A percentile compares a stretch with the other conserved stretches of the same genome.
Conservation (phyloP, 2,329 filamentous ascomycete genomes). For the Aspergillaceae sp. region DNA sequence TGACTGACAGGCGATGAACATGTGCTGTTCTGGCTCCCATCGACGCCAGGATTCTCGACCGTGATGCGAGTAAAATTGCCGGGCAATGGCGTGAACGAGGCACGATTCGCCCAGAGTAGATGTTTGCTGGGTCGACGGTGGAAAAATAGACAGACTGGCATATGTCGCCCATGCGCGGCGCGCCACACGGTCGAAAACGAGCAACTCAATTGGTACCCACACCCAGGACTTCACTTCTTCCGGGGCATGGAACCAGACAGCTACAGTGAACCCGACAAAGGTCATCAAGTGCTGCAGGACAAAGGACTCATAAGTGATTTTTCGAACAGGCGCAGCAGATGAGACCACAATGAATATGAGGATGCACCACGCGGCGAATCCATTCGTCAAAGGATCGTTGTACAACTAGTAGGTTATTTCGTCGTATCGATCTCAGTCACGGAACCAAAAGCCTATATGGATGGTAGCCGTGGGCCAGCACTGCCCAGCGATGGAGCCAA, state of each 20-base stretch:
- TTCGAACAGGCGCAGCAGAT: slow-evolving; percentile 43
- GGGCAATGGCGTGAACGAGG: slow-evolving; percentile 43
- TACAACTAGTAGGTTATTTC: slow-evolving; percentile 43
- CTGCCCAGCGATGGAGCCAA: slow-evolving; percentile 45
- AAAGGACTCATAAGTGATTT: slow-evolving; percentile 47
- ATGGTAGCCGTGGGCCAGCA: slow-evolving; percentile 47
- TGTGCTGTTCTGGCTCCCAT: slow-evolving; percentile 57
- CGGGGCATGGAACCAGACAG: slow-evolving; percentile 43
- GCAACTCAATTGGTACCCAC: slow-evolving; percentile 41
- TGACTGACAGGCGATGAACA: slow-evolving; percentile 51
- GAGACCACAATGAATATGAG: slow-evolving; percentile 45
- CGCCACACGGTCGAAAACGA: slow-evolving; percentile 37
- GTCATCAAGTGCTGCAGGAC: slow-evolving; percentile 47
- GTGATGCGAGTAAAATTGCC: slow-evolving; percentile 50
- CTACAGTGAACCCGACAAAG: slow-evolving; percentile 41
- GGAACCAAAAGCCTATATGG: slow-evolving; percentile 48
- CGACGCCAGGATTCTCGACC: slow-evolving; percentile 44
- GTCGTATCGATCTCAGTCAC: slow-evolving; percentile 44
- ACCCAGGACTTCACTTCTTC: slow-evolving; percentile 36
- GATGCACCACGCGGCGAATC: slow-evolving; percentile 46
- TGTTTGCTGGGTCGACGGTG: slow-evolving; percentile 5
- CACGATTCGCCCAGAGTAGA: slow-evolving; percentile 32
- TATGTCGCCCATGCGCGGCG: slow-evolving; percentile 30
- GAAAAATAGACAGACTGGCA: slow-evolving; percentile 36
- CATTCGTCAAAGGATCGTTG: slow-evolving; percentile 42